Conservation (phyloP, 2,329 filamentous ascomycete species). For the Camillea tinctor region DNA sequence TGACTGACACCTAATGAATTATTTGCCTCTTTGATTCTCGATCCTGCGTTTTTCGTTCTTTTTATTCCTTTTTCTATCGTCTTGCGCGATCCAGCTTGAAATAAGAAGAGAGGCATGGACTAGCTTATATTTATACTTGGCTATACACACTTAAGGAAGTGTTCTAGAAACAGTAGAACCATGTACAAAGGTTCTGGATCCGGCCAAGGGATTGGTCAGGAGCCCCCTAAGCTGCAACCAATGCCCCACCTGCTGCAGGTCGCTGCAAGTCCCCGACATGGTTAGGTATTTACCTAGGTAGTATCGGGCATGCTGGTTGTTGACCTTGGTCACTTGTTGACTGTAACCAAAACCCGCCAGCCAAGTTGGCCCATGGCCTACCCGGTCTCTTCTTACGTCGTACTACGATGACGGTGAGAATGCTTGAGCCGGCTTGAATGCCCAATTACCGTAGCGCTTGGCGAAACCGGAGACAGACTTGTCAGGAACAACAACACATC, state of each 20-base stretch:
- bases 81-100: not conserved
- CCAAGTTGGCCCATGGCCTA: too few species aligned
- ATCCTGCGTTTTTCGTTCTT: not conserved
- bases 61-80: not conserved
- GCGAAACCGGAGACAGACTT: not conserved
- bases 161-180: not conserved
- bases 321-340: not conserved
- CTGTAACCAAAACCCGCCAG: too few species aligned
- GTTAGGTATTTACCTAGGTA: not conserved
- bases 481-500: not conserved
- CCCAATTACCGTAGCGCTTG: not conserved
- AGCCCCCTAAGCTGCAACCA: too few species aligned
- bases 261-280: not conserved
- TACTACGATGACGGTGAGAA: not conserved
- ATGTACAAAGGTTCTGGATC: not conserved
- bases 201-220: not conserved
- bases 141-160: not conserved
- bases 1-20: not conserved
- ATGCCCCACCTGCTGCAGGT: not conserved
- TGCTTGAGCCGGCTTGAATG: not conserved
- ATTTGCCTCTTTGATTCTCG: not conserved
- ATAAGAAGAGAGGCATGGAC: not conserved
- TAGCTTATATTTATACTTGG: too few species aligned
- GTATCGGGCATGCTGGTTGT: not conserved
- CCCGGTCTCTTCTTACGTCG: too few species aligned